phyloP scores from a whole-genome alignment of 495 filamentous ascomycete genomes.

The Penicillium coprophilum region DNA sequence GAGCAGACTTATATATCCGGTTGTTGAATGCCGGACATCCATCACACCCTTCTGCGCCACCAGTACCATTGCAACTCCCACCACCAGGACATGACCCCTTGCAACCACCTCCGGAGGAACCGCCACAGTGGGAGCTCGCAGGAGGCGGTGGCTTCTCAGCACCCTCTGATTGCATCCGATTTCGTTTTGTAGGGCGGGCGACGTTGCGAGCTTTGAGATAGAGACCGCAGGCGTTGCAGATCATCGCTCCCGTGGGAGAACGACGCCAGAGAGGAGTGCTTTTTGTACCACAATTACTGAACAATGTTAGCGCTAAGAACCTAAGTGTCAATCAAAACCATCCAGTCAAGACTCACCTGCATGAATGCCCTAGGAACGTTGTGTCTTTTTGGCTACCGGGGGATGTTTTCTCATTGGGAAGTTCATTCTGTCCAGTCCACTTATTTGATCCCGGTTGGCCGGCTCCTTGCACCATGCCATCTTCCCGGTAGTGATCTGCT shows the following conservation, averaged over 20 bases:
- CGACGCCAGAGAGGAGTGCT: conserved; percentile 93
- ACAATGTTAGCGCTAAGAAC: conserved; percentile 22
- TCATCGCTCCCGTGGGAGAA: conserved; percentile 87
- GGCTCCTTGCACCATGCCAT: conserved; percentile 15
- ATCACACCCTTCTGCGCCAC: conserved; percentile 92
- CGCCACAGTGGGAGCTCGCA: conserved; percentile 7
- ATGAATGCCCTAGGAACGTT: conserved; percentile 51
- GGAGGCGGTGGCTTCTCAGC: conserved; percentile 18
- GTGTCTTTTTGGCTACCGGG: conserved; percentile 42
- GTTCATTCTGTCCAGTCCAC: conserved; percentile 11
- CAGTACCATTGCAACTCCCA: conserved; percentile 93
- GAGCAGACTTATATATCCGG: conserved; percentile 78
- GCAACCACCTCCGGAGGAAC: conserved; percentile 42
- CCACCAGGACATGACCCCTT: conserved; percentile 94
- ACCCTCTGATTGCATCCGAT: conserved; percentile 48
- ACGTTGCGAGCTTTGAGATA: conserved; percentile 93
- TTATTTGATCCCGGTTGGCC: conserved; percentile 12
- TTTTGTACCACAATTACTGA: conserved; percentile 91
- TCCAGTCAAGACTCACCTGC: conserved; percentile 45
- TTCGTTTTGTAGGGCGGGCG: conserved; percentile 82
- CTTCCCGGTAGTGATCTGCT: conserved; percentile 31
- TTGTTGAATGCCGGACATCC: conserved; percentile 98
- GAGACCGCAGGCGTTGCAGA: conserved; percentile 96
- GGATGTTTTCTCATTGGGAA: conserved; percentile 31
- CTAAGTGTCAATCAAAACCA: neutral